These are phyloP conservation scores for Pyronema domesticum DNA, from an alignment of 495 filamentous ascomycete genomes.

Conservation along the genomic window DNA sequence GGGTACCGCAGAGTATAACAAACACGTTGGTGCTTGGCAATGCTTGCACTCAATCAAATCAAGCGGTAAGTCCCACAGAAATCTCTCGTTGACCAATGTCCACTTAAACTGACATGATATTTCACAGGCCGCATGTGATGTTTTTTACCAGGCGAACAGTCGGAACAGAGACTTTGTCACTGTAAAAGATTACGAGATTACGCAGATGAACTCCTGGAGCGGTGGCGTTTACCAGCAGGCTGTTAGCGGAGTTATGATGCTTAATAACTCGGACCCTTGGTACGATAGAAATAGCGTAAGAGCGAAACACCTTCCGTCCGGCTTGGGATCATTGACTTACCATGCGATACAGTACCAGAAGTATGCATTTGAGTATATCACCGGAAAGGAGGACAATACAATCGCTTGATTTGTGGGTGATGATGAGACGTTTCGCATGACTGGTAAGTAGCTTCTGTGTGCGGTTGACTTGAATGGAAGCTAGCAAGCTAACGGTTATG, in stretches of 20 bases:
- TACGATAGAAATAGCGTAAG: slow-evolving; percentile 43
- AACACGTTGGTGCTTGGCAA: slow-evolving; percentile 42
- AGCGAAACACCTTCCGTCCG: not conserved
- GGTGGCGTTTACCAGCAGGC: slow-evolving; percentile 63
- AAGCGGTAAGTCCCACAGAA: slow-evolving; percentile 35
- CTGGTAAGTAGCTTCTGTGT: slow-evolving; percentile 40
- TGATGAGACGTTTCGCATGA: slow-evolving; percentile 47
- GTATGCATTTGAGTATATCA: slow-evolving; percentile 56
- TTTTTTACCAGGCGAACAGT: slow-evolving; percentile 48
- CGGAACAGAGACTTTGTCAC: slow-evolving; percentile 43
- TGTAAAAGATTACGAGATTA: slow-evolving; percentile 41
- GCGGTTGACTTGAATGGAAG: slow-evolving; percentile 45
- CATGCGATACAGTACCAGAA: slow-evolving; percentile 37
- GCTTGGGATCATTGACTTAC: not conserved
- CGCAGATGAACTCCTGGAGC: slow-evolving; percentile 44
- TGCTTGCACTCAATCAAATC: slow-evolving; percentile 51
- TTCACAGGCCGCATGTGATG: slow-evolving; percentile 18
- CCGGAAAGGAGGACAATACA: slow-evolving; percentile 37
- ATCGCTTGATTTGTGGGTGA: slow-evolving; percentile 56
- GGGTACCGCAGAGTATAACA: slow-evolving; percentile 42
- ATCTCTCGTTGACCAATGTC: not conserved
- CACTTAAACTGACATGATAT: not conserved
- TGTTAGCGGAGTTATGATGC: slow-evolving; percentile 43
- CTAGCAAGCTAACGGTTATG: slow-evolving; percentile 44
- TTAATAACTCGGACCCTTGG: slow-evolving; percentile 65